Conservation (phyloP, 345 rosid genomes). For the Aegle marmelos region DNA sequence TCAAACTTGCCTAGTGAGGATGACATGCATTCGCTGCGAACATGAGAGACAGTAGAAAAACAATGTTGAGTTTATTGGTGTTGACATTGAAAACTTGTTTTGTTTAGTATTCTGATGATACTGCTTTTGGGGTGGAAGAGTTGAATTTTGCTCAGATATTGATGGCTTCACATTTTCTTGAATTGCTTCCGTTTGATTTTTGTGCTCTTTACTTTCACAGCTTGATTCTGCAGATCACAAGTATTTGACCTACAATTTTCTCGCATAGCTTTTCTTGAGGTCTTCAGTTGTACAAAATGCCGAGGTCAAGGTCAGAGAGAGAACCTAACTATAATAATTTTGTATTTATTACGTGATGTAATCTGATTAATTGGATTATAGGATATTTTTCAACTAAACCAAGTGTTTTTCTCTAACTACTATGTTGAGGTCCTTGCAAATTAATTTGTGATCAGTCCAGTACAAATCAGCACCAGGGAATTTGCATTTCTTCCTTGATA, state of each 20-base stretch:
- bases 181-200: background rate
- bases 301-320: conserved; percentile 68
- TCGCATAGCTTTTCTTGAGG: conserved; percentile 6
- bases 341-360: background rate
- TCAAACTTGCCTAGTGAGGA: conserved; percentile 1
- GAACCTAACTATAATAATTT: background rate
- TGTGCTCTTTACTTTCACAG: background rate
- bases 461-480: background rate
- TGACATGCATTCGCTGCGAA: background rate
- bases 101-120: background rate
- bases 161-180: background rate
- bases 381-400: background rate
- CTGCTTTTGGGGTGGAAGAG: background rate
- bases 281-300: conserved; percentile 43
- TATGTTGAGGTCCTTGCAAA: background rate
- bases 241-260: conserved; percentile 8
- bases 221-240: conserved; percentile 24
- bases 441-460: background rate
- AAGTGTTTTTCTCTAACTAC: background rate
- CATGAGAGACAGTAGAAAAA: background rate
- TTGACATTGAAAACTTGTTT: background rate
- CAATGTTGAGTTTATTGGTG: background rate
- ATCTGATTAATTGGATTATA: background rate
- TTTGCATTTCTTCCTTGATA: background rate
- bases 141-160: background rate